These are phyloP conservation scores for Xylariomycetidae sp. DNA, from an alignment of 2,329 filamentous ascomycete genomes.

Conservation along the genomic window DNA sequence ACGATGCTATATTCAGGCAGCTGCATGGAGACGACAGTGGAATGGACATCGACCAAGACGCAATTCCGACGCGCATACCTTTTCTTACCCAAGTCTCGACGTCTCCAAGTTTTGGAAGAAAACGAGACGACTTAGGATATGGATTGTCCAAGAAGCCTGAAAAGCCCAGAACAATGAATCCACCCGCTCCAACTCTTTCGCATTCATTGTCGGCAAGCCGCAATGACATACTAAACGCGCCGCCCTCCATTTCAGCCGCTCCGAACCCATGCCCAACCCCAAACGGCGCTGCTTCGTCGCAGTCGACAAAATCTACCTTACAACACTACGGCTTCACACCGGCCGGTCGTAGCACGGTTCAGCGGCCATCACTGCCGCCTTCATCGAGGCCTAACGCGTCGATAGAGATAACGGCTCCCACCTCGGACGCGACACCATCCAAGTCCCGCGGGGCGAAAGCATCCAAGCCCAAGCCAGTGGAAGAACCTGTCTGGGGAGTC, in stretches of 20 bases:
- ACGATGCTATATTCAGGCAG: conserved; percentile 24
- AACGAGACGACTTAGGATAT: too few relatives aligned
- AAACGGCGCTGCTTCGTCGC: conserved; percentile 2
- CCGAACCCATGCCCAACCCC: not conserved
- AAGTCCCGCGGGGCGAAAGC: conserved; percentile 12
- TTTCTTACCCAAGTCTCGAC: too few relatives aligned
- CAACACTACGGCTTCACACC: conserved; percentile 22
- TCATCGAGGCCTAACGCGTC: too few relatives aligned
- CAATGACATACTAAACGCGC: too few relatives aligned
- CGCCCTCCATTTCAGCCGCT: conserved; percentile 6
- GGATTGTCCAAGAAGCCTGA: too few relatives aligned
- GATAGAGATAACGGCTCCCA: too few relatives aligned
- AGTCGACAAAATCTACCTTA: conserved; percentile 3
- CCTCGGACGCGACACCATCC: conserved; percentile 2
- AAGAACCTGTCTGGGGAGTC: conserved; percentile 36
- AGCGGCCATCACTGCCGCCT: too few relatives aligned
- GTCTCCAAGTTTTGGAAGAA: too few relatives aligned
- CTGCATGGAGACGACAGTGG: conserved; percentile 14
- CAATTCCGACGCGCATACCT: too few relatives aligned
- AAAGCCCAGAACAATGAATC: too few relatives aligned
- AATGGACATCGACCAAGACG: conserved; percentile 7
- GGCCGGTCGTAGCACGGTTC: conserved; percentile 15
- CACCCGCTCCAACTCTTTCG: too few relatives aligned
- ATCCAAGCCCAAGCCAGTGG: conserved; percentile 18
- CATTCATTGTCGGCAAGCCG: too few relatives aligned